These are phyloP conservation scores for Magnolia changhungtana DNA, from an alignment of 164 flowering plant species.

Conservation along the genomic window DNA sequence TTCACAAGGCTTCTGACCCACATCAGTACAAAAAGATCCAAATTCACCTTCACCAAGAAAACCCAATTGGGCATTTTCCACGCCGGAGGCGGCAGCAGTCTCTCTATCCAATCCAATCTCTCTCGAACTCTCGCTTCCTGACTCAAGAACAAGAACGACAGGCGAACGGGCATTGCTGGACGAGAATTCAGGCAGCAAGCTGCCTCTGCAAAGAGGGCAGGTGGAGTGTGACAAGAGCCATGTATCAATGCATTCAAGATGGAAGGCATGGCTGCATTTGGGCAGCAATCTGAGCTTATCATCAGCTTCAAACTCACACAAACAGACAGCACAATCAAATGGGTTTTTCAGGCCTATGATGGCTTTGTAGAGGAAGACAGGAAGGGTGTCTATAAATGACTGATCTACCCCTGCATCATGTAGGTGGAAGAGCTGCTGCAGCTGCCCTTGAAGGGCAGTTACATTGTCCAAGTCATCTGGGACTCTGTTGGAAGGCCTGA, in stretches of 20 bases:
- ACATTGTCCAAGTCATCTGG: conserved; percentile 58
- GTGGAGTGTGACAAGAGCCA: conserved; percentile 97
- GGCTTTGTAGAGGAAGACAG: conserved; percentile 78
- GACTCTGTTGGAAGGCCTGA: conserved; percentile 49
- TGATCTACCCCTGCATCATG: conserved; percentile 97
- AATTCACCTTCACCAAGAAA: conserved; percentile 33
- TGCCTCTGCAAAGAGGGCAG: conserved; percentile 89
- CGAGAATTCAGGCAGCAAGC: conserved; percentile 60
- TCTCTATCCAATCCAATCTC: conserved; percentile 47
- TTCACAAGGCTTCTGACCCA: conserved; percentile 34
- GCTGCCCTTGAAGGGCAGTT: conserved; percentile 84
- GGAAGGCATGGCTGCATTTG: conserved; percentile 96
- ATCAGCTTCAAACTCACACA: conserved; percentile 84
- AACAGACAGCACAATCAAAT: conserved; percentile 96
- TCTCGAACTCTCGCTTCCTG: conserved; percentile 72
- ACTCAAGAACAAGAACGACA: conserved; percentile 76
- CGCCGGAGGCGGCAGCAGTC: background rate
- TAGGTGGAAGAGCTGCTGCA: conserved; percentile 91
- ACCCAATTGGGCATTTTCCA: conserved; percentile 28
- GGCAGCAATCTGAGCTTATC: conserved; percentile 89
- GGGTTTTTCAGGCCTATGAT: conserved; percentile 80
- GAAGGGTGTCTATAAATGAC: conserved; percentile 82
- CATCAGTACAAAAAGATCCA: conserved; percentile 25
- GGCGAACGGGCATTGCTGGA: conserved; percentile 40
- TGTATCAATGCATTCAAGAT: conserved; percentile 92